Evolutionary conservation across 257 asterid genomes (phyloP).

Genomic region (Paraleonurus japonicus): DNA sequence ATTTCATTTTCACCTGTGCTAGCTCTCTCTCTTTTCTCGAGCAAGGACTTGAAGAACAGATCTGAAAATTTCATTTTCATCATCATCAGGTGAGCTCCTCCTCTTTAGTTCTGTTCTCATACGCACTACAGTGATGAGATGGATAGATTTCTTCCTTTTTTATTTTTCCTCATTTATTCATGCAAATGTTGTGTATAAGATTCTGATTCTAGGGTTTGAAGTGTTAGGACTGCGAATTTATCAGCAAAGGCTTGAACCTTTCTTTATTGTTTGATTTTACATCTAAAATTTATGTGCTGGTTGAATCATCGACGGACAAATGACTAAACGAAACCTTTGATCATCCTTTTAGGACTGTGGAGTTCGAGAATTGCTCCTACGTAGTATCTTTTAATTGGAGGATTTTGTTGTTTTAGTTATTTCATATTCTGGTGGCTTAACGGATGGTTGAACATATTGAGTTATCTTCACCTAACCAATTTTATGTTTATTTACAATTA

Average conservation of each 20-base stretch:
- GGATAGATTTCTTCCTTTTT: neutral
- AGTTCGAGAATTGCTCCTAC: conserved; percentile 14
- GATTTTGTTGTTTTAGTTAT: neutral
- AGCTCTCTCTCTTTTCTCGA: conserved; percentile 16
- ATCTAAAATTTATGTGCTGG: neutral
- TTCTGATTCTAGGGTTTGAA: conserved; percentile 33
- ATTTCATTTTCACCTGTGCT: neutral
- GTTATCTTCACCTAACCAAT: neutral
- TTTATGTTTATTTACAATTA: neutral
- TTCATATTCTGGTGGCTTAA: neutral
- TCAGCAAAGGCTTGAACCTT: conserved; percentile 2
- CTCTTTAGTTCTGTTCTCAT: neutral
- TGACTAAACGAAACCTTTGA: conserved; percentile 17
- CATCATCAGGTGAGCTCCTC: conserved; percentile 37
- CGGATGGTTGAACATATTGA: neutral
- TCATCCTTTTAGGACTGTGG: conserved; percentile 4
- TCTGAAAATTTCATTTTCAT: conserved; percentile 29
- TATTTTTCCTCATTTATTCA: neutral
- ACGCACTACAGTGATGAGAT: conserved; percentile 2
- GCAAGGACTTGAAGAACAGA: conserved; percentile 18
- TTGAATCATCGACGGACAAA: neutral
- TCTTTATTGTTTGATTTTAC: neutral
- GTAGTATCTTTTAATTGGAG: neutral
- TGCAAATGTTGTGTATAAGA: neutral
- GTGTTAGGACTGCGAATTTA: neutral